These are phyloP conservation scores for Symbiodinium pilosum DNA, from an alignment of 73 alveolate genomes.

Conservation along the genomic window DNA sequence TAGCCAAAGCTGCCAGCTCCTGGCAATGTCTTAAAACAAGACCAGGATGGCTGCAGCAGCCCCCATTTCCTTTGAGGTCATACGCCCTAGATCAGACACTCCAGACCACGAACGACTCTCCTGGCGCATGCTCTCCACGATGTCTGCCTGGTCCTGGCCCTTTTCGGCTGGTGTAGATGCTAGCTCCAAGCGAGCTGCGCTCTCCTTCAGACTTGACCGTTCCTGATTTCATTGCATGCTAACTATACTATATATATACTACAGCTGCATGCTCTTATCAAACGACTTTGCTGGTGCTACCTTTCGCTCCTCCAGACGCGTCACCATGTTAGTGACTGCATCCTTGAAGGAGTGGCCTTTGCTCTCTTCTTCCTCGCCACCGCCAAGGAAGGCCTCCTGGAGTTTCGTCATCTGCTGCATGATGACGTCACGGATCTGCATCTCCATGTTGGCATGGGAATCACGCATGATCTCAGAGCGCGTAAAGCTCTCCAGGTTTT, in stretches of 20 bases:
- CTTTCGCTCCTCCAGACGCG: neutral
- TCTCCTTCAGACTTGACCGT: neutral
- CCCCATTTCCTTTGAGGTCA: too few relatives aligned
- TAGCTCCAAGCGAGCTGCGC: neutral
- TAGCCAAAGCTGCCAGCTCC: constrained; percentile 69
- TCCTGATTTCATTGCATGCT: neutral
- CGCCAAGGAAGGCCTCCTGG: constrained; percentile 10
- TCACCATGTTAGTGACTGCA: neutral
- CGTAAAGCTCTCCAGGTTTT: constrained; percentile 60
- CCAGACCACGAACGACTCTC: neutral
- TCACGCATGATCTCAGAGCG: constrained; percentile 94
- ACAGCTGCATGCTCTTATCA: neutral
- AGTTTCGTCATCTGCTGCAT: constrained; percentile 82
- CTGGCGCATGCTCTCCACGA: neutral
- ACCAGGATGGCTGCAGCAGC: too few relatives aligned
- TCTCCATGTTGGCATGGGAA: constrained; percentile 85
- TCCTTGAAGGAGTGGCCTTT: neutral
- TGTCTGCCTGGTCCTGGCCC: neutral
- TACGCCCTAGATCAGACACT: too few relatives aligned
- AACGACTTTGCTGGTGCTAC: too few relatives aligned
- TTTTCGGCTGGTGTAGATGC: neutral
- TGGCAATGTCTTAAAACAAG: too few relatives aligned
- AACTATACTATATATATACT: neutral
- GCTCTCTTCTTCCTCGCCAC: neutral
- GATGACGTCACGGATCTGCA: constrained; percentile 82